Percentiles rank a stretch among this genome's conserved stretches.
phyloP scores from a whole-genome alignment of 345 rosid genomes.

The Pistacia atlantica region DNA sequence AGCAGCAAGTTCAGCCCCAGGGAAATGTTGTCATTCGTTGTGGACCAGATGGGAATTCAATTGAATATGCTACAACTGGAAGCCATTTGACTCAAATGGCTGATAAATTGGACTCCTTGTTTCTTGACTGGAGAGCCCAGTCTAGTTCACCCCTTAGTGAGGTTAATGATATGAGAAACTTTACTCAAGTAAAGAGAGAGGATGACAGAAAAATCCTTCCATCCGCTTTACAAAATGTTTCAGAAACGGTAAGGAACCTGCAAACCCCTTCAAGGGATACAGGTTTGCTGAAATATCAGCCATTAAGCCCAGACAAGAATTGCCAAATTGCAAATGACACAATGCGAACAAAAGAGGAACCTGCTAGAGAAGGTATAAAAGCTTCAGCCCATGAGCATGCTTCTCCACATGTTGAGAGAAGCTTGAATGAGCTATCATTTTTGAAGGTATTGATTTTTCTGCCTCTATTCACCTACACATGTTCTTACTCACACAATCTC shows the following conservation, averaged over 20 bases:
- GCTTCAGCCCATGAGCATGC: conserved; percentile 33
- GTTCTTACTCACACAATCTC: conserved; percentile 6
- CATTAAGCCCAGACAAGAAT: conserved; percentile 31
- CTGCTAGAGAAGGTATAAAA: conserved; percentile 32
- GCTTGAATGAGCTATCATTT: conserved; percentile 29
- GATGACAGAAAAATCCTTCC: conserved; percentile 28
- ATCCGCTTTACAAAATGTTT: conserved; percentile 27
- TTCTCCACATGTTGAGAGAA: conserved; percentile 31
- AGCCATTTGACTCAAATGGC: conserved; percentile 23
- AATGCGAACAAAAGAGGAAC: conserved; percentile 28
- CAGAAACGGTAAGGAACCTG: conserved; percentile 30
- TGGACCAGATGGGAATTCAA: conserved; percentile 29
- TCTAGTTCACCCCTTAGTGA: conserved; percentile 31
- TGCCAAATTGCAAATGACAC: conserved; percentile 22
- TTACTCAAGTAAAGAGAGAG: conserved; percentile 31
- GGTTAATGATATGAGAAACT: conserved; percentile 30
- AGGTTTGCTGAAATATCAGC: conserved; percentile 17
- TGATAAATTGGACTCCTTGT: conserved; percentile 29
- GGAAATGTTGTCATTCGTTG: conserved; percentile 21
- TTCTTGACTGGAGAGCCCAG: conserved; percentile 25
- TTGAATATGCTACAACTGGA: conserved; percentile 23
- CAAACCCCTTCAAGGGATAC: conserved; percentile 27
- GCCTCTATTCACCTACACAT: conserved; percentile 17
- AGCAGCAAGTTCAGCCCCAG: conserved; percentile 32
- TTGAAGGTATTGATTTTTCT: conserved; percentile 41